Evolutionary conservation across 768 basidiomycete species (phyloP), one percentile per base, ranked within the genome.

Genomic region (Rhodotorula paludigena): DNA sequence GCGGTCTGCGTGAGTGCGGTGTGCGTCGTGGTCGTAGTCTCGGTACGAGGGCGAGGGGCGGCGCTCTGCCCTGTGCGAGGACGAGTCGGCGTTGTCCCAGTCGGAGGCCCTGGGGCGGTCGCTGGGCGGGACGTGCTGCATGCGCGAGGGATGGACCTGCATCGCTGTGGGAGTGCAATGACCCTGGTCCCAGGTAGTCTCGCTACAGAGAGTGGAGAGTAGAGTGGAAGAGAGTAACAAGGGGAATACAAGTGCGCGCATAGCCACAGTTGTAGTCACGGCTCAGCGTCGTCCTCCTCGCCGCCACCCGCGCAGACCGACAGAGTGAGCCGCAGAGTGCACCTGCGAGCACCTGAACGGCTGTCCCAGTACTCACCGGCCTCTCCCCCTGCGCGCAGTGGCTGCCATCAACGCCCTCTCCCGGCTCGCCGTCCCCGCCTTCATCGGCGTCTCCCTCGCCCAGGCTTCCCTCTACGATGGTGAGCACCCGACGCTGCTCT

Each of bases 391-490:
- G n/a, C n/a, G n/a, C n/a, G n/a, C n/a, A n/a, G n/a, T 55, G 66
- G 64, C 67, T 20, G 59, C 64, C 47, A 49, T 69, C 61, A 73
- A 69, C 59, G 63, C 63, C 16, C 60, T 68, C 38, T 52, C 45
- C 9, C 57, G 72, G 5, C 49, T 69, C 16, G 64, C 65, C 82
- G 92, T 96, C 48, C 93, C 93, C 56, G 85, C 81, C 58, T 82
- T 81, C 36, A 75, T 84, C 70, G 82, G 80, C 16, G 78, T 81
- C 15, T 81, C 80, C 2, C 71, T 81, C 36, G 72, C 81, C 45
- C 81, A 84, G 66, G 78, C 84, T 15, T 81, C 82, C 57, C 76
- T 86, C 64, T 86, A 85, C 77, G 85, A 86, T 75, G 71, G 71
- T 63, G 0, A 49, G 59, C 33, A 41, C 21, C 49, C 48, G 12